A percentile compares a stretch with the other conserved stretches of the same genome.
Conservation (phyloP, 106 monocot species). For the Chionographis japonica region DNA sequence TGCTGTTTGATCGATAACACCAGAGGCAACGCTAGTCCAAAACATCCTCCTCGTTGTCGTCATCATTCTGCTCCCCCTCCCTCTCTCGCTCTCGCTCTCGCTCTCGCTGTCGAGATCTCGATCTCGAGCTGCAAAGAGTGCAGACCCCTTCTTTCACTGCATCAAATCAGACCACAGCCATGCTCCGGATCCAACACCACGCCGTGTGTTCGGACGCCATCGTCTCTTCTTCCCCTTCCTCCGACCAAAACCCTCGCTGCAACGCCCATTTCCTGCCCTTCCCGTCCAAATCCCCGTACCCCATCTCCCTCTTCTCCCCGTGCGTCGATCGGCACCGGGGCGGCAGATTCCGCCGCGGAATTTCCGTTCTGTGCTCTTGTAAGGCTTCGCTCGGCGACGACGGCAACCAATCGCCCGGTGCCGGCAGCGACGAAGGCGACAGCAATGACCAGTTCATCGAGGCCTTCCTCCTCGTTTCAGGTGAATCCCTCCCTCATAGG, state of each 20-base stretch:
- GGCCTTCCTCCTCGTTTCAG: constrained; percentile 55
- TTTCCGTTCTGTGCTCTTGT: constrained; percentile 6
- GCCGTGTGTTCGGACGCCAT: not conserved
- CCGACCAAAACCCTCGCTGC: not conserved
- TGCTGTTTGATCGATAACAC: too few species aligned
- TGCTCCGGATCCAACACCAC: constrained; percentile 3
- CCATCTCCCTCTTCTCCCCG: not conserved
- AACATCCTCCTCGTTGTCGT: too few species aligned
- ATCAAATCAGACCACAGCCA: not conserved
- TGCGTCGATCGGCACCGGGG: not conserved
- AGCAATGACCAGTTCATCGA: constrained; percentile 35
- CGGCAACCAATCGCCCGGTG: not conserved
- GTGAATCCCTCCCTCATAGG: constrained; percentile 1
- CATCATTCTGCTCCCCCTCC: too few species aligned
- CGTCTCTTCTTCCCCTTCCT: not conserved
- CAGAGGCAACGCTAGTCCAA: too few species aligned
- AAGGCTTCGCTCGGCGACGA: constrained; percentile 12
- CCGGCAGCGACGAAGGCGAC: constrained; percentile 1
- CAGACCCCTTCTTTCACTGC: too few species aligned
- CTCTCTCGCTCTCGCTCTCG: too few species aligned
- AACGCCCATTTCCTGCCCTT: not conserved
- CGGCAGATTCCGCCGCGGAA: not conserved
- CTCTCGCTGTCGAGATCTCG: too few species aligned
- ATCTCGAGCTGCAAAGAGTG: too few species aligned
- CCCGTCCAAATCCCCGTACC: not conserved